Evolutionary conservation across 345 rosid genomes (phyloP).

Genomic region (Excoecaria agallocha): DNA sequence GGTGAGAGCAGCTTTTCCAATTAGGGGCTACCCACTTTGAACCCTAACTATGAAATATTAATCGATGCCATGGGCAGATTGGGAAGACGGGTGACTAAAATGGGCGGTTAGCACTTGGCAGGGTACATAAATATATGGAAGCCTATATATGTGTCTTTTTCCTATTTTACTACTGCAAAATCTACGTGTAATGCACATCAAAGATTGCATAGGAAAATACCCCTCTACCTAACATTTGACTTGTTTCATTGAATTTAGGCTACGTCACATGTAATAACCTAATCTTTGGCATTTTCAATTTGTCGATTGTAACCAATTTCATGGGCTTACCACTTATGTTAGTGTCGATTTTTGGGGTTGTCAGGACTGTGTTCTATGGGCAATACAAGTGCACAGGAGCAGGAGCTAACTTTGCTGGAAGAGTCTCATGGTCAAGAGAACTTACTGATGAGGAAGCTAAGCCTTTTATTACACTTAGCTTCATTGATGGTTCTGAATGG

Average conservation of each 20-base stretch:
- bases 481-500: too few species aligned
- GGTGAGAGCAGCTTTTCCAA: too few species aligned
- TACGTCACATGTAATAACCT: too few species aligned
- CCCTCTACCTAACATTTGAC: neutral
- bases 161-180: conserved; percentile 12
- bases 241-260: neutral
- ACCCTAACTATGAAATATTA: too few species aligned
- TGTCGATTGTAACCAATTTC: too few species aligned
- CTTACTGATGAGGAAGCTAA: conserved; percentile 85
- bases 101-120: too few species aligned
- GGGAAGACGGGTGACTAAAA: too few species aligned
- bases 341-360: too few species aligned
- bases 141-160: neutral
- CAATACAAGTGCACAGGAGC: conserved; percentile 91
- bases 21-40: too few species aligned
- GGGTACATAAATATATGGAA: neutral
- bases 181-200: conserved; percentile 44
- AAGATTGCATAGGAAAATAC: neutral
- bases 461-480: conserved; percentile 52
- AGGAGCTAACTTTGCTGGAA: conserved; percentile 79
- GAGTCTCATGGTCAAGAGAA: conserved; percentile 92
- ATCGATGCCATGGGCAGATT: too few species aligned
- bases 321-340: too few species aligned
- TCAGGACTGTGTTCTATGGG: conserved; percentile 97
- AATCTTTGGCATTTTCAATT: too few species aligned